Evolutionary conservation across 2,329 filamentous ascomycete species (phyloP).

Genomic region (Fusarium transvaalense): DNA sequence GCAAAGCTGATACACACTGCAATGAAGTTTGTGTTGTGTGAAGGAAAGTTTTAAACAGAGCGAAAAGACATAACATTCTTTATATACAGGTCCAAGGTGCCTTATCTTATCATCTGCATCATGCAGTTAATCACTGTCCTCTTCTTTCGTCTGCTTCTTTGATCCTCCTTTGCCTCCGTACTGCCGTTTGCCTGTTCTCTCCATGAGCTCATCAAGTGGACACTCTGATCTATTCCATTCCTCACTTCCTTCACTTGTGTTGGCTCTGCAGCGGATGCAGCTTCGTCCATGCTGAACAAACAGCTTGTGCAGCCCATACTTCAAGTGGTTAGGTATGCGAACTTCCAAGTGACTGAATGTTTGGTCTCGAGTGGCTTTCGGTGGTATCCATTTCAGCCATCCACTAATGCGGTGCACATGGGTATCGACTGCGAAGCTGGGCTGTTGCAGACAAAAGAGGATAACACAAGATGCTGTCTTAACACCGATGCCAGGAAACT

Average conservation of each 20-base stretch:
- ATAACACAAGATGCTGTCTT: slow-evolving; percentile 50
- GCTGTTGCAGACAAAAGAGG: slow-evolving; percentile 47
- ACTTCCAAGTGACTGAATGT: slow-evolving; percentile 48
- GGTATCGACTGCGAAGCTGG: slow-evolving; percentile 49
- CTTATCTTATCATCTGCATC: slow-evolving; percentile 1
- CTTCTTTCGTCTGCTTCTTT: slow-evolving; percentile 38
- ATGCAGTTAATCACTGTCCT: slow-evolving; percentile 32
- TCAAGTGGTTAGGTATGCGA: slow-evolving; percentile 45
- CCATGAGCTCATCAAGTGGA: slow-evolving; percentile 44
- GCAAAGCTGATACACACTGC: neutral
- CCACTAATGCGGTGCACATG: slow-evolving; percentile 47
- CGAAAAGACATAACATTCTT: neutral
- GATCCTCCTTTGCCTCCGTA: slow-evolving; percentile 28
- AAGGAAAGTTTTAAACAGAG: slow-evolving; percentile 10
- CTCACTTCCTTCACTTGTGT: slow-evolving; percentile 48
- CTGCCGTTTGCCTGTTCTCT: slow-evolving; percentile 45
- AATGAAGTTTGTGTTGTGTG: neutral
- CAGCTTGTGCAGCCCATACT: slow-evolving; percentile 47
- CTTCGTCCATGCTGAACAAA: slow-evolving; percentile 47
- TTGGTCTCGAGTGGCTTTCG: slow-evolving; percentile 46
- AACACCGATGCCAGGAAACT: slow-evolving; percentile 47
- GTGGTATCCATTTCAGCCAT: slow-evolving; percentile 48
- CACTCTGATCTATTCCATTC: slow-evolving; percentile 44
- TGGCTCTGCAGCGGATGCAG: slow-evolving; percentile 46
- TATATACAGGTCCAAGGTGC: neutral